Evolutionary conservation across 2,329 filamentous ascomycete species (phyloP).

Genomic region (Emericellopsis atlantica): DNA sequence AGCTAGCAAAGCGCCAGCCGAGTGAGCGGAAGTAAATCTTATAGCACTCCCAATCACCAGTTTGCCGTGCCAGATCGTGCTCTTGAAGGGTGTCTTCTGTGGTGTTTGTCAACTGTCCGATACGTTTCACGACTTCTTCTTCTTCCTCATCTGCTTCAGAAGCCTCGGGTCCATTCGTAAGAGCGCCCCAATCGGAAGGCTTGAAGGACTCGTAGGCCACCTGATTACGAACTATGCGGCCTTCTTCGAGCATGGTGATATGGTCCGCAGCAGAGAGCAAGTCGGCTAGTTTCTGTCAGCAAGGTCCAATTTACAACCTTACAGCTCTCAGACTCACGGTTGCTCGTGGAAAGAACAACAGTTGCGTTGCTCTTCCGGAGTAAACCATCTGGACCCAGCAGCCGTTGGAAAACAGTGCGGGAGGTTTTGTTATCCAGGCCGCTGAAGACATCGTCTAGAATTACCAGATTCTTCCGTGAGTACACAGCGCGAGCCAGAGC

Average conservation of each 20-base stretch:
- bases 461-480: slow-evolving; percentile 18
- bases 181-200: slow-evolving; percentile 18
- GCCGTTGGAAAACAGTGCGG: slow-evolving; percentile 23
- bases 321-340: slow-evolving; percentile 9
- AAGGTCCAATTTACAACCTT: too few species aligned
- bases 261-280: slow-evolving; percentile 11
- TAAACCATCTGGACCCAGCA: slow-evolving; percentile 27
- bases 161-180: not conserved
- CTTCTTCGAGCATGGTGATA: slow-evolving; percentile 11
- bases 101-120: not conserved
- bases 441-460: slow-evolving; percentile 34
- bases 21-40: slow-evolving; percentile 11
- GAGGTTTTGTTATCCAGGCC: slow-evolving; percentile 31
- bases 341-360: slow-evolving; percentile 28
- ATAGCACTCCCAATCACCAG: slow-evolving; percentile 14
- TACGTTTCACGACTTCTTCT: not conserved
- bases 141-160: not conserved
- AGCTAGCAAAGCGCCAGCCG: not conserved
- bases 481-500: slow-evolving; percentile 20
- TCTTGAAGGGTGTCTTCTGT: slow-evolving; percentile 2
- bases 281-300: slow-evolving; percentile 5
- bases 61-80: slow-evolving; percentile 12
- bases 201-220: slow-evolving; percentile 23
- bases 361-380: slow-evolving; percentile 22
- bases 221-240: slow-evolving; percentile 24